phyloP scores from a whole-genome alignment of 768 basidiomycete species.

The Lactarius pseudohatsudake region DNA sequence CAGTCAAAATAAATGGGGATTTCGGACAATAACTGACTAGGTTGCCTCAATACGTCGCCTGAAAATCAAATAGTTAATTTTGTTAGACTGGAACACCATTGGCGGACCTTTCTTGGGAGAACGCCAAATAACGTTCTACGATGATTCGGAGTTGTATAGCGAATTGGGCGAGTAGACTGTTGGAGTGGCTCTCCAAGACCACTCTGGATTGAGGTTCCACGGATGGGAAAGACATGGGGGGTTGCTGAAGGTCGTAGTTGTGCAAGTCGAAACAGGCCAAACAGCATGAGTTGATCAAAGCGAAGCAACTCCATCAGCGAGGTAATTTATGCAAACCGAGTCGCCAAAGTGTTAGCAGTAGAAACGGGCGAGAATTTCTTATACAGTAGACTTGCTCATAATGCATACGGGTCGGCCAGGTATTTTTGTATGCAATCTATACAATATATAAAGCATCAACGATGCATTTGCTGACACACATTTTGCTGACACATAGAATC shows the following conservation, averaged over 20 bases:
- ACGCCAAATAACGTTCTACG: not conserved
- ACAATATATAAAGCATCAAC: too few relatives aligned
- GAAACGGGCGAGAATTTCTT: too few relatives aligned
- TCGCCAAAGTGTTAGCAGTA: too few relatives aligned
- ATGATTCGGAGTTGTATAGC: not conserved
- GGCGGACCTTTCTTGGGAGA: not conserved
- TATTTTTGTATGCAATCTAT: too few relatives aligned
- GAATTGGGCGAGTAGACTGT: not conserved
- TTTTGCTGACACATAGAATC: too few relatives aligned
- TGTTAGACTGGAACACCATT: not conserved
- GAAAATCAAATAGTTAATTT: not conserved
- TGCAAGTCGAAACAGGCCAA: not conserved
- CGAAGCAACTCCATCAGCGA: too few relatives aligned
- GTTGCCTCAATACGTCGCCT: not conserved
- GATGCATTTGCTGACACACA: too few relatives aligned
- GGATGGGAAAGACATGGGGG: not conserved
- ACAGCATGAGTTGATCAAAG: too few relatives aligned
- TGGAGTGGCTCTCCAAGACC: not conserved
- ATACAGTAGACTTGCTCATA: too few relatives aligned
- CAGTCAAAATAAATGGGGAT: too few relatives aligned
- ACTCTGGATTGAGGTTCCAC: not conserved
- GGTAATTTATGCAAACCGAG: too few relatives aligned
- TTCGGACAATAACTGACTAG: not conserved
- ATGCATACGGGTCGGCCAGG: too few relatives aligned
- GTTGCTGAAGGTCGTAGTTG: not conserved